Percentiles rank a stretch among this genome's conserved stretches.
Conservation (phyloP, 2,329 filamentous ascomycete species). For the Penicillium sp. region DNA sequence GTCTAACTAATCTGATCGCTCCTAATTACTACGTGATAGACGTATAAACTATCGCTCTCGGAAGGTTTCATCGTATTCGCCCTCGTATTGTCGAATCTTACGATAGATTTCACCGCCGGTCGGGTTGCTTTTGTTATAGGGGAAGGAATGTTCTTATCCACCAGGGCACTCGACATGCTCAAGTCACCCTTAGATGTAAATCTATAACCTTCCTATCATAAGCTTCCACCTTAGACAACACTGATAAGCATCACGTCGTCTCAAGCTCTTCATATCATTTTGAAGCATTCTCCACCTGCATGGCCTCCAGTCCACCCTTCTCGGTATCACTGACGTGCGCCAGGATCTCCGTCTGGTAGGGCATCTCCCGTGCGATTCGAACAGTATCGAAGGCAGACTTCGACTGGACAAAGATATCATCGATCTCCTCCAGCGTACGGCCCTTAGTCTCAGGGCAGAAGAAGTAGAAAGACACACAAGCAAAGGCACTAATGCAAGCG, state of each 20-base stretch:
- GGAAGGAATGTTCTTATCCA: too few species aligned
- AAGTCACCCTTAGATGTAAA: background rate
- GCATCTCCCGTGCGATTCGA: conserved; percentile 16
- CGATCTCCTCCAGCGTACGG: conserved; percentile 37
- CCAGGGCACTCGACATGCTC: too few species aligned
- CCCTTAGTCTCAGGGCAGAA: conserved; percentile 40
- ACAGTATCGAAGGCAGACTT: conserved; percentile 28
- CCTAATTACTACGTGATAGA: too few species aligned
- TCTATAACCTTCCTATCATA: background rate
- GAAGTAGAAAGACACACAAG: conserved; percentile 29
- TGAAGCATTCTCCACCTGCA: conserved; percentile 6
- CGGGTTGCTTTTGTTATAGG: too few species aligned
- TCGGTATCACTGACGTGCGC: conserved; percentile 6
- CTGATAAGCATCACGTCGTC: background rate
- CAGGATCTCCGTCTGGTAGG: conserved; percentile 17
- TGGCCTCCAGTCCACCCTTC: background rate
- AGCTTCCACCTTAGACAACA: background rate
- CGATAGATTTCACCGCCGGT: too few species aligned
- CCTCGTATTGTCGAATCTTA: too few species aligned
- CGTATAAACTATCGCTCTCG: too few species aligned
- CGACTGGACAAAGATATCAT: conserved; percentile 34
- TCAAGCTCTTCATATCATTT: background rate
- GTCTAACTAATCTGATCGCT: too few species aligned
- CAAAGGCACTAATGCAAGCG: conserved; percentile 37
- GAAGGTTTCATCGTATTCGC: too few species aligned